Percentiles rank a stretch among this genome's conserved stretches.
Evolutionary conservation across 1,284 basidiomycete genomes (phyloP).

Genomic region (Singerocomus inundabilis): DNA sequence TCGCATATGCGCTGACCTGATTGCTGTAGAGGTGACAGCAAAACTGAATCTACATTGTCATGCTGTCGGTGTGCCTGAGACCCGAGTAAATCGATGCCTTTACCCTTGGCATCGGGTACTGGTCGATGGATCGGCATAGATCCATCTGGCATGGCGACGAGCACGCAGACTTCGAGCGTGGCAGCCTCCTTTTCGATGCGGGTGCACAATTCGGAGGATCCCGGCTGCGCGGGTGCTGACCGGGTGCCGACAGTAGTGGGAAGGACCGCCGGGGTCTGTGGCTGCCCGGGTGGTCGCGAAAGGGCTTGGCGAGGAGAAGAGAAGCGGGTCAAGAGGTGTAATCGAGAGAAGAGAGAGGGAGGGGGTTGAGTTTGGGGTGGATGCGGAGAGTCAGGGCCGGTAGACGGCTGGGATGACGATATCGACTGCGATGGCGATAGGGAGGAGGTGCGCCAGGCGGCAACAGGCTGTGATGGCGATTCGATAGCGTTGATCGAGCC

Average conservation of each 20-base stretch:
- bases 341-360: conserved; percentile 9
- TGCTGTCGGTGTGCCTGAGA: conserved; percentile 7
- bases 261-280: not conserved
- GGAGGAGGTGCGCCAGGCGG: conserved; percentile 8
- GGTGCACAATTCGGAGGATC: not conserved
- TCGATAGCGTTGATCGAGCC: not conserved
- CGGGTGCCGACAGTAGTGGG: not conserved
- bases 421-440: not conserved
- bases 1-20: not conserved
- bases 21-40: not conserved
- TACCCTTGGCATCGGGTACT: conserved; percentile 17
- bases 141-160: conserved; percentile 60
- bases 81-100: conserved; percentile 12
- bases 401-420: not conserved
- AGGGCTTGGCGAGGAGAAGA: not conserved
- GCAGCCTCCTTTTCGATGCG: conserved; percentile 4
- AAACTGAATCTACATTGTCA: conserved; percentile 1
- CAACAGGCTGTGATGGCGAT: conserved; percentile 16
- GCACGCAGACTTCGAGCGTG: conserved; percentile 45
- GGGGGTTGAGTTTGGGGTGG: not conserved
- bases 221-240: not conserved
- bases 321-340: conserved; percentile 7
- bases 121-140: conserved; percentile 3
- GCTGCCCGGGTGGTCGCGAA: not conserved
- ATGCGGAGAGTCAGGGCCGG: not conserved